Evolutionary conservation across 345 rosid genomes (phyloP).

Genomic region (Citrus cavaleriei): DNA sequence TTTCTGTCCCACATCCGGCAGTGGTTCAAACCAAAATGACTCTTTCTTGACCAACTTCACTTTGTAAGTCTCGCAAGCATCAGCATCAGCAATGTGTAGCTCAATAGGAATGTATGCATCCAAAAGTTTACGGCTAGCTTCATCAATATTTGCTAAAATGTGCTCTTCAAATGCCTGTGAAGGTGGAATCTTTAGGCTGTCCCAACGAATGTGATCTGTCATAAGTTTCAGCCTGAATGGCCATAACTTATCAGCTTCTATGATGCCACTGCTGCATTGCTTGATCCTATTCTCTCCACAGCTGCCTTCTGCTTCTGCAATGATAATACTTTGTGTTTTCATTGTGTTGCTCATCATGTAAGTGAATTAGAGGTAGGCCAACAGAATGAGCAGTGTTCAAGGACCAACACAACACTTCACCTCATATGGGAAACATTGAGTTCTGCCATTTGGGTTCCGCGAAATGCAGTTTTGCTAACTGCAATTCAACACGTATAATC

Average conservation of each 20-base stretch:
- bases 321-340: not conserved
- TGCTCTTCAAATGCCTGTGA: constrained; percentile 23
- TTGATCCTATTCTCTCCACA: not conserved
- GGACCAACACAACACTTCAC: no score
- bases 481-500: not conserved
- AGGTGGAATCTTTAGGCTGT: constrained; percentile 28
- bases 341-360: not conserved
- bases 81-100: constrained; percentile 13
- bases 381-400: not conserved
- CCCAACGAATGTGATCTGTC: constrained; percentile 29
- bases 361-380: not conserved
- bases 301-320: not conserved
- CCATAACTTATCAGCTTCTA: constrained; percentile 14
- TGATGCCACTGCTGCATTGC: not conserved
- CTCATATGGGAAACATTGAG: not conserved
- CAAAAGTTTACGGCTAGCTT: constrained; percentile 2
- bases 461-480: not conserved
- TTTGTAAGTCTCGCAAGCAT: constrained; percentile 18
- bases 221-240: constrained; percentile 23
- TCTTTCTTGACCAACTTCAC: constrained; percentile 25
- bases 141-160: constrained; percentile 14
- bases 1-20: constrained; percentile 23
- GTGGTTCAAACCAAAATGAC: constrained; percentile 32
- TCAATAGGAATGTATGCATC: constrained; percentile 15
- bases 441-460: not conserved